Evolutionary conservation across 257 asterid genomes (phyloP).

Genomic region (Dorcoceras hygrometricum): DNA sequence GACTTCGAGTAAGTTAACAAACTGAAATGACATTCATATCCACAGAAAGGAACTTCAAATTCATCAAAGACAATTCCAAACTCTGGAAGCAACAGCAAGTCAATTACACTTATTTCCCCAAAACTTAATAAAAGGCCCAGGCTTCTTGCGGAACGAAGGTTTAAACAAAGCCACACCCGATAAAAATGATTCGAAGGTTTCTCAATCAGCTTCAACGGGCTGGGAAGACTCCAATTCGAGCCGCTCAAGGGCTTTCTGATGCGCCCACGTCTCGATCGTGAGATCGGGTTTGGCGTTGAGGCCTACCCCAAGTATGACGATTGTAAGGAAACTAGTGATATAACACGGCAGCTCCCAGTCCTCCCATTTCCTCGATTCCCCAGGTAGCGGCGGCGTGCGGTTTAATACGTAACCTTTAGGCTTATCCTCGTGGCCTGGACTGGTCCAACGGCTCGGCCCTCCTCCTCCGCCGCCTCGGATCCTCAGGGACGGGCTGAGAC

Average conservation of each 20-base stretch:
- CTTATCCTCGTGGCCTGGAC: slow-evolving; percentile 81
- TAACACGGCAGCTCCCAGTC: slow-evolving; percentile 98
- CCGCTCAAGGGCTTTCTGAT: slow-evolving; percentile 92
- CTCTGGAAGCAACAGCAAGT: slow-evolving; percentile 5
- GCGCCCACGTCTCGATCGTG: slow-evolving; percentile 97
- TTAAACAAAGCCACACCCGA: slow-evolving; percentile 9
- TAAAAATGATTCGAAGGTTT: slow-evolving; percentile 10
- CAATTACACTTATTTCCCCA: slow-evolving; percentile 31
- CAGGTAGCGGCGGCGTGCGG: slow-evolving; percentile 60
- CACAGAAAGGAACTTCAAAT: background rate
- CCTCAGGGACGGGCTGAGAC: background rate
- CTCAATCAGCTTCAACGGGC: slow-evolving; percentile 36
- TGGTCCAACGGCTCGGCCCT: slow-evolving; percentile 32
- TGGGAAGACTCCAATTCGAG: slow-evolving; percentile 58
- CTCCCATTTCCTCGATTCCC: slow-evolving; percentile 75
- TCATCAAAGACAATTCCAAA: slow-evolving; percentile 6
- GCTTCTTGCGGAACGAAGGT: slow-evolving; percentile 6
- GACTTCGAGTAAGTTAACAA: background rate
- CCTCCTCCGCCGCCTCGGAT: background rate
- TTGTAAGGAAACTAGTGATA: slow-evolving; percentile 70
- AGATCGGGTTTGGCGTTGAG: slow-evolving; percentile 97
- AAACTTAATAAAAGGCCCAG: slow-evolving; percentile 23
- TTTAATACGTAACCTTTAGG: slow-evolving; percentile 73
- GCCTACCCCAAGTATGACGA: slow-evolving; percentile 86
- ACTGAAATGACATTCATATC: background rate